phyloP scores from a whole-genome alignment of 805 yeast species.

The Suhomyces vadensis region DNA sequence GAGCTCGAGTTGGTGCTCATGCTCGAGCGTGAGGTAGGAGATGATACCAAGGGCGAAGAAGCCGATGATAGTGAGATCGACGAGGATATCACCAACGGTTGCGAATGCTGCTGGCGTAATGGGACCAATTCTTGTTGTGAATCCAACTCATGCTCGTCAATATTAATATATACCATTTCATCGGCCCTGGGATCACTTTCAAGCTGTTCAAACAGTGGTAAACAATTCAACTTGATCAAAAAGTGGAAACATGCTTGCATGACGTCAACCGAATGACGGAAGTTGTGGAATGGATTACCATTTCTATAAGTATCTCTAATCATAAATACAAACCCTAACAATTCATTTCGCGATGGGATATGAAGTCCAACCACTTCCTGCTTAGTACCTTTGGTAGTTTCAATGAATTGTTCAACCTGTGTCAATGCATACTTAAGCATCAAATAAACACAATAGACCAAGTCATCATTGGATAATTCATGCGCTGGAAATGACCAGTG shows the following conservation, averaged over 20 bases:
- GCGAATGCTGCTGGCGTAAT: not conserved
- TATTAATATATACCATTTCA: slow-evolving; percentile 21
- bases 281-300: slow-evolving; percentile 91
- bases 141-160: slow-evolving; percentile 3
- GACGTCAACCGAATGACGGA: slow-evolving; percentile 94
- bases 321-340: slow-evolving; percentile 61
- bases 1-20: not conserved
- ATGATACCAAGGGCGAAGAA: not conserved
- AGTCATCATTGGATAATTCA: slow-evolving; percentile 62
- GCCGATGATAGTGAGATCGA: not conserved
- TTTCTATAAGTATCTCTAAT: slow-evolving; percentile 78
- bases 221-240: slow-evolving; percentile 43
- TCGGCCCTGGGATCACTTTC: slow-evolving; percentile 32
- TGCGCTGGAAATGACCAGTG: slow-evolving; percentile 76
- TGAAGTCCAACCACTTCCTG: slow-evolving; percentile 5
- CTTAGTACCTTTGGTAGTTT: slow-evolving; percentile 2
- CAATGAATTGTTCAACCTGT: slow-evolving; percentile 18
- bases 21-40: not conserved
- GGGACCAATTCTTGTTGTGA: slow-evolving; percentile 7
- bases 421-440: slow-evolving; percentile 51
- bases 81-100: not conserved
- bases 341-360: slow-evolving; percentile 37
- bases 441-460: slow-evolving; percentile 56
- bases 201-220: slow-evolving; percentile 40
- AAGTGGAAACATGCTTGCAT: slow-evolving; percentile 83